These are phyloP conservation scores for Anthracocystis panici-leucophaei DNA, from an alignment of 1,284 basidiomycete genomes.

Conservation along the genomic window DNA sequence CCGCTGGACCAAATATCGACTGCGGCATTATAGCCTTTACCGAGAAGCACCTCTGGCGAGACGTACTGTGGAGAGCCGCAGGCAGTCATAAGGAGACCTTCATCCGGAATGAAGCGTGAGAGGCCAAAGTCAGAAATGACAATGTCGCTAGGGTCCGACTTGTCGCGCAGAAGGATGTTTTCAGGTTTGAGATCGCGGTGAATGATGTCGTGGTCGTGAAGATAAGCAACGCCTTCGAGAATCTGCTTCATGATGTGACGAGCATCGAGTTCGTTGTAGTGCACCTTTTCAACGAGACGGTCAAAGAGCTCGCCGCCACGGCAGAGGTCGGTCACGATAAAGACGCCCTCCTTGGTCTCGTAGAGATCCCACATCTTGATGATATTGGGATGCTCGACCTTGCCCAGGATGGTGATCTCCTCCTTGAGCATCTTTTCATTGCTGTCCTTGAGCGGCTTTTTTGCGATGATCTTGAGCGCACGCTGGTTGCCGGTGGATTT, in stretches of 20 bases:
- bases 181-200: conserved; percentile 69
- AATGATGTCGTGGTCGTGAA: conserved; percentile 66
- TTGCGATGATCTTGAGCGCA: conserved; percentile 68
- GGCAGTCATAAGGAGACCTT: conserved; percentile 65
- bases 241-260: conserved; percentile 65
- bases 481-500: conserved; percentile 56
- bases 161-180: conserved; percentile 65
- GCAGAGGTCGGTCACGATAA: conserved; percentile 68
- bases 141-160: conserved; percentile 56
- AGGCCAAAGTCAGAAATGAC: conserved; percentile 69
- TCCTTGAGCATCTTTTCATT: conserved; percentile 65
- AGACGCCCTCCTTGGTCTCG: conserved; percentile 68
- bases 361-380: conserved; percentile 68
- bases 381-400: conserved; percentile 65
- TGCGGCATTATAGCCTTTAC: conserved; percentile 62
- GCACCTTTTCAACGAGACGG: conserved; percentile 62
- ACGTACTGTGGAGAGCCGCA: conserved; percentile 69
- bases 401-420: conserved; percentile 65
- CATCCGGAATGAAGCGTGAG: conserved; percentile 63
- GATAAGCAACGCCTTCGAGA: conserved; percentile 63
- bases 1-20: conserved; percentile 69
- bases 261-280: conserved; percentile 67
- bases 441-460: conserved; percentile 64
- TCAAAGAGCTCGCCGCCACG: conserved; percentile 68
- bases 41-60: conserved; percentile 67